Evolutionary conservation across 1,284 basidiomycete genomes (phyloP), one percentile per base, ranked within the genome.

Genomic region (Agroathelia rolfsii): DNA sequence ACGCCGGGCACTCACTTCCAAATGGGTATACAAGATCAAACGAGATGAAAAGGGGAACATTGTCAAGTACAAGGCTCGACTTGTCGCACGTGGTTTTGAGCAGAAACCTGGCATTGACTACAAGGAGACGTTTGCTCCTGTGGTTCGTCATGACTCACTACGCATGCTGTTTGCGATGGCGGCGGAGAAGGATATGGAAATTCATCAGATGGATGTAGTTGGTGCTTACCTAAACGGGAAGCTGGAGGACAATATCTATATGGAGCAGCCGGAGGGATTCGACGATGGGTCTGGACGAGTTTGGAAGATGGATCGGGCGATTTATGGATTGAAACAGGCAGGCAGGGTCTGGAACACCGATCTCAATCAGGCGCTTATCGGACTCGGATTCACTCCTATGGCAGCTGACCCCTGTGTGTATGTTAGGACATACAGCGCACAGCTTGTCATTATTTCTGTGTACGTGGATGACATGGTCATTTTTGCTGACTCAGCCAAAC

Each of bases 221-320:
- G 51, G 48, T 0, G 54, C 54, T 0, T 66, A 55, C 38, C 48
- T 64, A 1, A 57, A 64, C 36, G 48, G 46, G 0, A 37, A 41
- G 1, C 48, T 66, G 1, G 44, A 59, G 5, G 58, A 66, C 26
- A 48, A 56, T 9, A 50, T 66, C 6, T 63, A 58, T 28, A 63
- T 65, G 59, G 12, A 31, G 0, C 56, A 61, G 24, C 58, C 52
- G 0, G 33, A 49, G 0, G 53, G 51, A 0, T 62, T 41, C 27
- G 29, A 50, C 2, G 46, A 59, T 15, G 40, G 43, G 0, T 45
- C 39, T 1, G 28, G 24, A 0, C 9, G 22, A 0, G 23, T 51
- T 14, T 50, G 47, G 6, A 12, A 32, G 3, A 19, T 55, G 4
- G 34, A 41, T 1, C 44, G 46, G 18, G 41, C n/a, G 1, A 3